Evolutionary conservation across 106 monocot genomes (phyloP), one percentile per base, ranked within the genome.

Genomic region (Phalaenopsis aphrodite): DNA sequence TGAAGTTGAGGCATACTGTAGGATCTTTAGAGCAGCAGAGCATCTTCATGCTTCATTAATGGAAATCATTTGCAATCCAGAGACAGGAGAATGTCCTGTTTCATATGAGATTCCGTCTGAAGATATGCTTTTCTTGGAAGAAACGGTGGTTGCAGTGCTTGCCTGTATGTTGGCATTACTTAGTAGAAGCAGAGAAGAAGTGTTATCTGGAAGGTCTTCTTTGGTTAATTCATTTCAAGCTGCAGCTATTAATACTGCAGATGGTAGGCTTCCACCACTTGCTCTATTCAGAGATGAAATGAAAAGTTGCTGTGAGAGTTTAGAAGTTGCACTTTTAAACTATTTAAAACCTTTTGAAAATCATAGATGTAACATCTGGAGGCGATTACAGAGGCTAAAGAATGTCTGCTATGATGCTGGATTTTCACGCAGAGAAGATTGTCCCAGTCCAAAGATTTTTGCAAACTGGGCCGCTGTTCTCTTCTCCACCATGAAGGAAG

Each of bases 401-500:
- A 99, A 99, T 87, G 88, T 87, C 41, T 95, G 91, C 46, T 99
- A 95, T 81, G 99, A 99, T 88, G 90, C 91, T 75, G 95, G 99
- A 14, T 99, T 99, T 84, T 86, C 95, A 79, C 89, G 91, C 77
- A 64, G 52, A 36, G 93, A 91, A 86, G 85, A 80, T 39, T 79
- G 84, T 79, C 99, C 95, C 1, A 87, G 87, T 78, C 95, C 92
- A 42, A 87, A 85, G 57, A 43, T 88, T 41, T 91, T 99, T 82
- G 94, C 99, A 64, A 99, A 99, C 75, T 99, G 93, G 93, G 80
- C 82, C 46, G 88, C 89, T 30, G 99, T 99, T 43, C 93, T 88
- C 75, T 81, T 93, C 66, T 88, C 95, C 48, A 76, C 77, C 8
- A 72, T 68, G 23, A 89, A 87, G 75, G 83, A 89, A 85, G 79